Base-by-base conservation (phyloP, 768 basidiomycete genomes). In the Lactifluus volemus region DNA sequence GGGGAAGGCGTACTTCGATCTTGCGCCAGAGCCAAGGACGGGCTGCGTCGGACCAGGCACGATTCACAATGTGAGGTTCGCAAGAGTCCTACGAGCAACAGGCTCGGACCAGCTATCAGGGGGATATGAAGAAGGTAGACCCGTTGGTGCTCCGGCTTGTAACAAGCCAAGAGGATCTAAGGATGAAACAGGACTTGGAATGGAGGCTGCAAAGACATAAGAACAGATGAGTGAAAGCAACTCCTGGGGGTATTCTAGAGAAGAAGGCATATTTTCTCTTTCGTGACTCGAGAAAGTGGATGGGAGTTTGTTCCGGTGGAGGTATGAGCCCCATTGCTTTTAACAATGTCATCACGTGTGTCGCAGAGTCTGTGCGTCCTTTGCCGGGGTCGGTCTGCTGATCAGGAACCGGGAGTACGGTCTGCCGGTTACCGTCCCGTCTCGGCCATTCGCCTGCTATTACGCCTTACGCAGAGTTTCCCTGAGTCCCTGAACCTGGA, bases 21-120 rank as follows among this genome's bases (percentile, higher is more conserved):
- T 84, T 84, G 60, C 81, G 82, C 90, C 91, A 94, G 5, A 94
- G 75, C 88, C 87, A 93, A 0, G 90, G 90, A 66, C 86, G 87
- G n/a, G 91, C 88, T 1, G 89, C 91, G 32, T 83, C 81, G 68
- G 84, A 83, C 87, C 88, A 92, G 3, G 83, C 78, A 67, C 77
- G 86, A 68, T 84, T 89, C 47, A 91, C 63, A 89, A 80, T 67
- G 86, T 89, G 48, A 92, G 84, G 66, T 73, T 84, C 5, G 82
- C 77, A 21, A 94, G 77, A 0, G 91, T 85, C 59, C 73, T 77
- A 12, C 90, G 82, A 29, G 83, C 78, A 34, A 83, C 67, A 5
- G 81, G 76, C 64, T 92, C 90, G 0, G 87, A 74, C 84, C 84
- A 89, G 69, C 82, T 80, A 15, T 81, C 75, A 1, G 85, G 78